Percentiles rank a stretch among this genome's conserved stretches.
Conservation (phyloP, 176 grass and related monocot genomes). For the Tillandsia leiboldiana region DNA sequence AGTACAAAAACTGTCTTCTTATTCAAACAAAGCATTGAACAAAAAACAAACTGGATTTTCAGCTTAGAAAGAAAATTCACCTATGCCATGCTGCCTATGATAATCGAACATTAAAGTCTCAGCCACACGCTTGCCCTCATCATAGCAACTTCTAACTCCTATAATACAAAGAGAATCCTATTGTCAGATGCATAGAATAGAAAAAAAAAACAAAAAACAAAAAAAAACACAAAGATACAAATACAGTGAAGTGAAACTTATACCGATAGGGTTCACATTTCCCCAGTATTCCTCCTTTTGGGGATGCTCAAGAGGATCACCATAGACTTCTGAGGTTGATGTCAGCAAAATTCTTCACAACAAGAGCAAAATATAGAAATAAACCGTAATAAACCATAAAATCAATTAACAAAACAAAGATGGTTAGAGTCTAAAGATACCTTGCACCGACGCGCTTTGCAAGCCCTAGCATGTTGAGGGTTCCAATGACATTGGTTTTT, state of each 20-base stretch:
- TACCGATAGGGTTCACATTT: slow-evolving; percentile 99
- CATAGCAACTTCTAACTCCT: slow-evolving; percentile 99
- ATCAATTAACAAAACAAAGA: not conserved
- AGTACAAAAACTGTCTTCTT: not conserved
- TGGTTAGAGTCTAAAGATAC: slow-evolving; percentile 17
- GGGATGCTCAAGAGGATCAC: slow-evolving; percentile 93
- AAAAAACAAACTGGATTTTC: not conserved
- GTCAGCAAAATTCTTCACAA: slow-evolving; percentile 79
- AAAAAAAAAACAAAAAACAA: not conserved
- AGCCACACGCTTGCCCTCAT: slow-evolving; percentile 99
- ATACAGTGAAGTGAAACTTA: not conserved
- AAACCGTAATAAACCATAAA: not conserved
- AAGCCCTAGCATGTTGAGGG: slow-evolving; percentile 99
- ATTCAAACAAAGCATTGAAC: not conserved
- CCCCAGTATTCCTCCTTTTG: slow-evolving; percentile 98
- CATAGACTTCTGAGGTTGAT: slow-evolving; percentile 97
- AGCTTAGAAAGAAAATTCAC: slow-evolving; percentile 24
- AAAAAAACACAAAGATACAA: not conserved
- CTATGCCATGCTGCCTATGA: slow-evolving; percentile 97
- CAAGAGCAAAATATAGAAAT: not conserved
- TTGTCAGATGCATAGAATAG: not conserved
- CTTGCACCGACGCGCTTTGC: slow-evolving; percentile 97
- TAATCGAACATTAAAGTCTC: slow-evolving; percentile 99
- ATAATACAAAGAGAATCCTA: slow-evolving; percentile 23
- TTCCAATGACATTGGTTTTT: slow-evolving; percentile 99